Evolutionary conservation across 768 basidiomycete genomes (phyloP).

Genomic region (Lactarius psammicola): DNA sequence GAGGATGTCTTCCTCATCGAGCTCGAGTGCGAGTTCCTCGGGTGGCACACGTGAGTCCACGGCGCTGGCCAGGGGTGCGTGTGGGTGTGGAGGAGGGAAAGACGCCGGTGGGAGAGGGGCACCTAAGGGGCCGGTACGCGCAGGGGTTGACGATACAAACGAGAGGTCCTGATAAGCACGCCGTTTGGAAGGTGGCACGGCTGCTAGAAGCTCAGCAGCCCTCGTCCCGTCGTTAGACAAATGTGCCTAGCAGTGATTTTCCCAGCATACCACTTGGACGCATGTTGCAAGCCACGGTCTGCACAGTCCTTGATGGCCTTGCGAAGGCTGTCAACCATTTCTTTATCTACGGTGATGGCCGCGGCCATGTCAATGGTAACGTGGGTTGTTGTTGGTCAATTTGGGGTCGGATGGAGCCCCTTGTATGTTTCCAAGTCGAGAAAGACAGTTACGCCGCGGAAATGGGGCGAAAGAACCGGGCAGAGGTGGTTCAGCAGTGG

Average conservation of each 20-base stretch:
- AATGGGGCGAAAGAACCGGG: background rate
- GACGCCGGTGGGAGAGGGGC: conserved; percentile 23
- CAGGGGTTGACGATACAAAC: conserved; percentile 62
- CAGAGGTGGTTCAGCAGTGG: too few relatives aligned
- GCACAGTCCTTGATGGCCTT: conserved; percentile 68
- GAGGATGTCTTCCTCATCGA: conserved; percentile 69
- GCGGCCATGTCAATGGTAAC: conserved; percentile 12
- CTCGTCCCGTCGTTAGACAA: conserved; percentile 41
- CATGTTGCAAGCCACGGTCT: conserved; percentile 64
- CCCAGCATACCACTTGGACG: conserved; percentile 69
- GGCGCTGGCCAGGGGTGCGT: conserved; percentile 22
- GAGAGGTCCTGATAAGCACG: conserved; percentile 34
- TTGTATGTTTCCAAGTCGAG: background rate
- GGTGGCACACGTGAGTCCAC: conserved; percentile 12
- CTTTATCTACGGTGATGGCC: conserved; percentile 42
- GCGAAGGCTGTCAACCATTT: conserved; percentile 56
- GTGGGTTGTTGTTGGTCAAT: background rate
- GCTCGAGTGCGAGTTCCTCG: conserved; percentile 41
- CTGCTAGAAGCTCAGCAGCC: conserved; percentile 73
- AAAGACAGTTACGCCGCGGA: background rate
- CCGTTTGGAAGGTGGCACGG: conserved; percentile 52
- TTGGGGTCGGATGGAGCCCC: background rate
- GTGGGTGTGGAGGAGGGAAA: conserved; percentile 22
- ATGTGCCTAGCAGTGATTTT: background rate
- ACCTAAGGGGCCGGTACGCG: conserved; percentile 36